phyloP scores from a whole-genome alignment of 208 protist species.

The Leishmania martiniquensis region DNA sequence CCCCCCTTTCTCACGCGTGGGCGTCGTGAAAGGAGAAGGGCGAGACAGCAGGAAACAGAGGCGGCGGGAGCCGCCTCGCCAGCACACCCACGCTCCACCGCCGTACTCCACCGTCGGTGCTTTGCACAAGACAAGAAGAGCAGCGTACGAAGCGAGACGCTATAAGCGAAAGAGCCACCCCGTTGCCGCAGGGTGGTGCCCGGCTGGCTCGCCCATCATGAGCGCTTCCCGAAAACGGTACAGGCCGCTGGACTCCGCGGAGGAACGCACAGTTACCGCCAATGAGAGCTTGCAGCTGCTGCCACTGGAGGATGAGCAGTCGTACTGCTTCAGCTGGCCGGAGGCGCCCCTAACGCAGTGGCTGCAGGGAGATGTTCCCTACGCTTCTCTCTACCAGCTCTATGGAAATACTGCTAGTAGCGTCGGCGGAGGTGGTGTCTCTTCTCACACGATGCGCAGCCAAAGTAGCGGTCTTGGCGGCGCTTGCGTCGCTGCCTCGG shows the following conservation, averaged over 20 bases:
- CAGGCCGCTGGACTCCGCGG: slow-evolving; percentile 75
- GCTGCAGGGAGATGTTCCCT: slow-evolving; percentile 21
- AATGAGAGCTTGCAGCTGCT: slow-evolving; percentile 50
- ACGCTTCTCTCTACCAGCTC: slow-evolving; percentile 29
- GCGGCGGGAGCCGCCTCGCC: too few relatives aligned
- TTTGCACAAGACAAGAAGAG: background rate
- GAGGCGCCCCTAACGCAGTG: slow-evolving; percentile 45
- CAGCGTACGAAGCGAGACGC: background rate
- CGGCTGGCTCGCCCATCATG: slow-evolving; percentile 23
- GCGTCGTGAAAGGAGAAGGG: too few relatives aligned
- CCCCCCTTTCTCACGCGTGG: too few relatives aligned
- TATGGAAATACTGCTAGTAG: slow-evolving; percentile 1
- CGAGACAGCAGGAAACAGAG: too few relatives aligned
- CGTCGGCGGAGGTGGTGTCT: slow-evolving; percentile 1
- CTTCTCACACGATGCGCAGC: slow-evolving; percentile 1
- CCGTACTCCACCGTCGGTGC: too few relatives aligned
- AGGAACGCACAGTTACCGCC: slow-evolving; percentile 64
- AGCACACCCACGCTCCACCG: too few relatives aligned
- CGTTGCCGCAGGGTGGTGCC: background rate
- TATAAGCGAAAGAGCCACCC: background rate
- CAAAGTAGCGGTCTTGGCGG: background rate
- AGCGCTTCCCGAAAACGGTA: slow-evolving; percentile 64
- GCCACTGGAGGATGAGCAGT: slow-evolving; percentile 68
- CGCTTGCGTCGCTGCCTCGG: background rate
- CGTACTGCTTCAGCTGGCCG: slow-evolving; percentile 89